Evolutionary conservation across 169 alveolate species (phyloP), one percentile per base, ranked within the genome.

Genomic region (Eimeria tenella): DNA sequence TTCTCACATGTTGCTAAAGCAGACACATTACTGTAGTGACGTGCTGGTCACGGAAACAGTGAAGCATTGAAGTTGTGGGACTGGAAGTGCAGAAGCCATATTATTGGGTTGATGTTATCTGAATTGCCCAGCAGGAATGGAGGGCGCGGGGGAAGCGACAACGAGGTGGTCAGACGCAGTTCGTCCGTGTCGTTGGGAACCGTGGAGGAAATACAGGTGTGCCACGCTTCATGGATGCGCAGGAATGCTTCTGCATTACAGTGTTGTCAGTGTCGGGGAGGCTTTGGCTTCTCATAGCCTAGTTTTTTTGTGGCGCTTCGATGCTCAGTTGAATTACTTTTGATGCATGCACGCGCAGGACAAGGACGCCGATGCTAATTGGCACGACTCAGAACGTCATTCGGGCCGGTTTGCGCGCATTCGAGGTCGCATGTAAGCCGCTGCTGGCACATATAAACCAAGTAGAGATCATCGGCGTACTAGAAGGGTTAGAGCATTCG

Each of bases 351-450:
- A 10, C 11, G 13, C 62, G 19, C 83, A 91, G 94, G 94, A 91
- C 52, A 73, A 60, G 60, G 91, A 91, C 53, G 94, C 91, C 71
- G 94, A 91, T 75, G 74, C 75, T 19, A 77, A 81, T 17, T 91
- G 94, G 94, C 90, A 91, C 65, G 94, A 91, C 65, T 53, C 82
- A 11, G 92, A 77, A 19, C 94, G 94, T 55, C 94, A 81, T 42
- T 79, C 91, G 63, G 92, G 91, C 77, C 94, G 94, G 70, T 91
- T 79, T 86, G 53, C 75, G n/a, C 94, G 94, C 15, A 91, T 91
- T 15, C 86, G 94, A 52, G 87, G 87, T 9, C 81, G 94, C 71
- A 86, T 91, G 94, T 91, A 58, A 53, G 94, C 23, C 31, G 15
- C 42, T 31, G 13, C n/a, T 13, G 13, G 31, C 42, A 15, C 13